Evolutionary conservation across 2,329 filamentous ascomycete species (phyloP).

Genomic region (Emmonsia crescens): DNA sequence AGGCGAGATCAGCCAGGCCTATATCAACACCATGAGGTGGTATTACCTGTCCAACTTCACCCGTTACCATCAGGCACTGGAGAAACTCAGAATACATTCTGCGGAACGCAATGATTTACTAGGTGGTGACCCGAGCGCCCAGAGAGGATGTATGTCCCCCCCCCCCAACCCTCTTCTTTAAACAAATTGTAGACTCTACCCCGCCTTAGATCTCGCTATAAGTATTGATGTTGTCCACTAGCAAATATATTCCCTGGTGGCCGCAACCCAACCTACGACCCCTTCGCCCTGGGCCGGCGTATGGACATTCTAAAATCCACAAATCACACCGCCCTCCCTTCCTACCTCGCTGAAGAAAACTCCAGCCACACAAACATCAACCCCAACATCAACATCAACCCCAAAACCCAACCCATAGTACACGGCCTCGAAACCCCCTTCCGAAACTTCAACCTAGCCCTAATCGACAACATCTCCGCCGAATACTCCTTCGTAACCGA

Average conservation of each 20-base stretch:
- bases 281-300: constrained; percentile 78
- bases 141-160: constrained; percentile 41
- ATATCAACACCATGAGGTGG: constrained; percentile 98
- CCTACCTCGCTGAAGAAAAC: constrained; percentile 86
- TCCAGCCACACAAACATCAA: constrained; percentile 37
- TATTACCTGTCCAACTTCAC: constrained; percentile 90
- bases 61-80: constrained; percentile 72
- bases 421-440: constrained; percentile 89
- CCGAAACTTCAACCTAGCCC: constrained; percentile 84
- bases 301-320: constrained; percentile 68
- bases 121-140: constrained; percentile 62
- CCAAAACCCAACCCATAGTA: constrained; percentile 24
- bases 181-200: no score
- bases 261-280: constrained; percentile 53
- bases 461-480: constrained; percentile 86
- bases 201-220: no score
- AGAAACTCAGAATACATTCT: constrained; percentile 70
- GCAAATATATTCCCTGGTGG: constrained; percentile 29
- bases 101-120: constrained; percentile 77
- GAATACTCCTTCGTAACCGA: constrained; percentile 90
- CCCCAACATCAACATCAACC: not conserved
- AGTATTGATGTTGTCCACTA: constrained; percentile 15
- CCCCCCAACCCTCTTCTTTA: constrained; percentile 5
- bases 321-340: constrained; percentile 66
- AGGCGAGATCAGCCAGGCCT: constrained; percentile 82